Base-by-base conservation (phyloP, 192 early-diverging fungal species). In the Linnemannia schmuckeri region DNA sequence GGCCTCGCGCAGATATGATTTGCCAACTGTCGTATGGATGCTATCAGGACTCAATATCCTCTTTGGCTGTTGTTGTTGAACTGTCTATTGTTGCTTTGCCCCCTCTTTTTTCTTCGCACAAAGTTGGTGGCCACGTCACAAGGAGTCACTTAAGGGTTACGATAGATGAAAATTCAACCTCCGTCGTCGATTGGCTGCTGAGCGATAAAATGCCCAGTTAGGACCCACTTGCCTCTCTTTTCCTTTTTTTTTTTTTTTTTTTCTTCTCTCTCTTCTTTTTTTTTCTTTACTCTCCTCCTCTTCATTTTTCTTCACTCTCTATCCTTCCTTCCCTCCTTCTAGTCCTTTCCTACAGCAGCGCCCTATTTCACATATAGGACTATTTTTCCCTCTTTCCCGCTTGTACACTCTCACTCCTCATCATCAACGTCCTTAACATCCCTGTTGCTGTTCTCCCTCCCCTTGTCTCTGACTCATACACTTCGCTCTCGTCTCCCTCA, bases 91-190 rank as follows among this genome's bases (percentile, higher is more conserved):
- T 12, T 30, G 27, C 57, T 63, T 27, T 2, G 30, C 8, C 42
- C 42, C 9, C 6, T 6, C 6, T 44, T 44, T 10, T 10, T 44
- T 10, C 42, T 9, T 20, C 15, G 9, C 8, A 44, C 20, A n/a
- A 57, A 27, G 6, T 66, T 66, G 27, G 61, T 66, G 61, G 61
- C 61, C 61, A 66, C 61, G 61, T 66, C 61, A 66, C 61, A 66
- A 66, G 57, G 10, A 27, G 33, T 10, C 3, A 13, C 30, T 66
- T 66, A 66, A 66, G 61, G 61, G 61, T 66, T 10, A 66, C 4
- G 61, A 33, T 10, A 66, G 61, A 66, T 66, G 61, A 66, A 33
- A 66, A 66, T 66, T 66, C 61, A 66, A 66, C 61, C 61, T 66
- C 41, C 57, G 47, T 61, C n/a, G n/a, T 18, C 55, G n/a, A 61